Evolutionary conservation across 306 rosid genomes (phyloP), one percentile per base, ranked within the genome.

Genomic region (Fragaria vesca): DNA sequence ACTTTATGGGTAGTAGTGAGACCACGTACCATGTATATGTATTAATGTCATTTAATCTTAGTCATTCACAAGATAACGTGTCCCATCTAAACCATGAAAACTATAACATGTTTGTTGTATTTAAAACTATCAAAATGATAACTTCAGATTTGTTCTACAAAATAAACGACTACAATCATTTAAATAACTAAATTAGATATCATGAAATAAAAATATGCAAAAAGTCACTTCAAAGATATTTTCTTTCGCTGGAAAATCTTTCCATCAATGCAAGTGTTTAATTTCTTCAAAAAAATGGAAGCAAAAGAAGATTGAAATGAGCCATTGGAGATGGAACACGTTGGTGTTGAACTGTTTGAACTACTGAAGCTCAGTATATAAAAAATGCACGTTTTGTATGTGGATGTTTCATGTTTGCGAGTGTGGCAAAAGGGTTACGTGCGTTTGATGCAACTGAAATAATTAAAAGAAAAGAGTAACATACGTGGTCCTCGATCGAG

Each of bases 381-480:
- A 81, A 48, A 10, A 1, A 32, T 10, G 57, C 89, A 86, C 89
- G 87, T 88, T 83, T 86, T 78, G 74, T 85, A 57, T 72, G 46
- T 40, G 26, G 40, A 47, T 75, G 58, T 54, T 54, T 54, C 61
- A 54, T 62, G 71, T 62, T 66, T 71, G 65, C 69, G 48, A 57
- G 48, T 66, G 62, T n/a, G 75, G 18, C 88, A 6, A 71, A 43
- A 63, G 80, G 82, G 30, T 71, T 57, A 66, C 85, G 70, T 60
- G 57, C 57, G 10, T 43, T 74, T 26, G 70, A 74, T 17, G 78
- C 78, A 61, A 60, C 9, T 74, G 58, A 43, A 28, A 26, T 42
- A 6, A 73, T 52, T 2, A 5, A 17, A 42, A 10, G 8, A 20
- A 18, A 61, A 2, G 9, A 17, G 28, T 16, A 12, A 13, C 32